Conservation (phyloP, 1,284 basidiomycete genomes). For the Wallemia hederae region DNA sequence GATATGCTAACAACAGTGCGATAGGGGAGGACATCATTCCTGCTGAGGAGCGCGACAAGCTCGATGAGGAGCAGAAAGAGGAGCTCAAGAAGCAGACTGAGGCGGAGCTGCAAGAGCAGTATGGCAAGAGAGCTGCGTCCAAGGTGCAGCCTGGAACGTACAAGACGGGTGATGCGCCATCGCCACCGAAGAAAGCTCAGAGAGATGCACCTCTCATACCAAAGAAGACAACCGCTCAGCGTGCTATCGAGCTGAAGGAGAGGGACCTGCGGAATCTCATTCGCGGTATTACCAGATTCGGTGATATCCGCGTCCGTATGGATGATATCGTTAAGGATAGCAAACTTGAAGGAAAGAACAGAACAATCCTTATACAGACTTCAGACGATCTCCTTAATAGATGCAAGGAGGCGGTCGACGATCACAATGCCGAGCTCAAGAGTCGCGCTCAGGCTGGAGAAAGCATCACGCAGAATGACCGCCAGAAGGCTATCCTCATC, state of each 20-base stretch:
- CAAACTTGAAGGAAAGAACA: slow-evolving; percentile 85
- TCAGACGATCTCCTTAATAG: slow-evolving; percentile 74
- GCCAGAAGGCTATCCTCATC: slow-evolving; percentile 63
- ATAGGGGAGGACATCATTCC: slow-evolving; percentile 89
- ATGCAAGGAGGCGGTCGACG: slow-evolving; percentile 54
- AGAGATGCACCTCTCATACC: slow-evolving; percentile 10
- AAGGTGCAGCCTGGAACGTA: slow-evolving; percentile 39
- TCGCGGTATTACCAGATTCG: slow-evolving; percentile 87
- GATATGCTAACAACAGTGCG: too few species aligned
- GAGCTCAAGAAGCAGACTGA: slow-evolving; percentile 28
- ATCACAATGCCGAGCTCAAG: slow-evolving; percentile 53
- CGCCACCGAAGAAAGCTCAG: slow-evolving; percentile 4
- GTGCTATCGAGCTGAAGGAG: slow-evolving; percentile 79
- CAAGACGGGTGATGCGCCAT: slow-evolving; percentile 18
- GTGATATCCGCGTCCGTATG: slow-evolving; percentile 80
- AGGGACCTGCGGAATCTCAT: slow-evolving; percentile 87
- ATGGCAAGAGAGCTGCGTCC: slow-evolving; percentile 56
- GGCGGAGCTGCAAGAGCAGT: slow-evolving; percentile 30
- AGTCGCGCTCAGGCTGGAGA: slow-evolving; percentile 50
- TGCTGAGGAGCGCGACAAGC: slow-evolving; percentile 57
- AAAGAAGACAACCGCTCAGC: slow-evolving; percentile 46
- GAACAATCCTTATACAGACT: slow-evolving; percentile 63
- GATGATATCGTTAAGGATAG: slow-evolving; percentile 75
- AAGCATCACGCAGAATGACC: slow-evolving; percentile 24
- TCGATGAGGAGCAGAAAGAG: slow-evolving; percentile 40